Evolutionary conservation across 176 grass and related monocot genomes (phyloP), one percentile per base, ranked within the genome.

Genomic region (Cenchrus purpureus): DNA sequence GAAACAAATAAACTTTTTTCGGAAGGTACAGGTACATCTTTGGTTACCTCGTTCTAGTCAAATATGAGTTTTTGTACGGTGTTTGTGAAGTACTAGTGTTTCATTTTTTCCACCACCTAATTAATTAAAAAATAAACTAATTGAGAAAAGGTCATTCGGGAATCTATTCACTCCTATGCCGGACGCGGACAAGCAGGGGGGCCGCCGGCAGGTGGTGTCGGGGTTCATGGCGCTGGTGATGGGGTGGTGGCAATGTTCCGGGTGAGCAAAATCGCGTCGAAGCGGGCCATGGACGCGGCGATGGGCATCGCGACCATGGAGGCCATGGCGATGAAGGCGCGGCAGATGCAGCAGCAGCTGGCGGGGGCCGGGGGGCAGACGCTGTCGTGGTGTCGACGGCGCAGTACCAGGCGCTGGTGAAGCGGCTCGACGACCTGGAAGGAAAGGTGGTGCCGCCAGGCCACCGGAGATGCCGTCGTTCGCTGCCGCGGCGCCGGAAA

Each of bases 191-290:
- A 88, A 89, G 77, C 70, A 85, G 45, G 93, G 86, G 25, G 88
- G 84, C 59, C 65, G 87, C 82, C 82, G 87, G 48, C 90, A 91
- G 69, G 84, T 79, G 80, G 82, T 95, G 71, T 86, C 91, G 32
- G 97, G 97, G 49, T 83, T 94, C 83, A 95, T 98, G 91, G 88
- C 93, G 34, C 82, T 95, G 76, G 96, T 93, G 85, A 94, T 95
- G 93, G 96, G 91, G 89, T 95, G 82, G 85, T 94, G 81, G 88
- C 93, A 71, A 91, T 98, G 79, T 87, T 95, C 78, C 85, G 91
- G 10, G 93, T 94, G 34, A 83, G 91, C 73, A 89, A 86, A 62
- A 85, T 81, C 73, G 83, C 84, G 63, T 88, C 93, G 7, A 90
- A 86, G 87, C 83, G 89, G 14, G 79, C 92, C 74, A 79, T 81